A percentile compares a stretch with the other conserved stretches of the same genome.
These are phyloP conservation scores for Bifiguratus adelaidae DNA, from an alignment of 192 early-diverging fungal species.

Conservation along the genomic window DNA sequence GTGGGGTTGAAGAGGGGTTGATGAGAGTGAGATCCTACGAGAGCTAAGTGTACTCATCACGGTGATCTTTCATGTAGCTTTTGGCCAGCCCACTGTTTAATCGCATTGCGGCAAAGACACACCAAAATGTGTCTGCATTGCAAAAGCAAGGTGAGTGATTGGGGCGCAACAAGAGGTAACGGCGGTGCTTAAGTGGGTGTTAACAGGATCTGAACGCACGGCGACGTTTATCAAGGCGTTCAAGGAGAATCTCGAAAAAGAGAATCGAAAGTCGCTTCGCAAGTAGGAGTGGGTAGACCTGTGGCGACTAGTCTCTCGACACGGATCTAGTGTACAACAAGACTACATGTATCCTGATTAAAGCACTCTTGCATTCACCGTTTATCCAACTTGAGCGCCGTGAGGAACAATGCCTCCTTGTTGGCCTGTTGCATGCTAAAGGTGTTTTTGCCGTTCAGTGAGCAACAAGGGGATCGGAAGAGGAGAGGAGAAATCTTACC, in stretches of 20 bases:
- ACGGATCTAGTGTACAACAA: too few relatives aligned
- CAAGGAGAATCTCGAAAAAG: constrained; percentile 29
- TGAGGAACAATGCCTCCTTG: too few relatives aligned
- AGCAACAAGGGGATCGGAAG: too few relatives aligned
- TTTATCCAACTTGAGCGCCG: too few relatives aligned
- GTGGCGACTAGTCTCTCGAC: too few relatives aligned
- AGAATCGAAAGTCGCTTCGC: constrained; percentile 13
- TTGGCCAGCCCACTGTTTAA: constrained; percentile 22
- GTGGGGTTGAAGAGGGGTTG: neutral
- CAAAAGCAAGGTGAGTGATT: constrained; percentile 12
- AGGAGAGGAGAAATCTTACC: too few relatives aligned
- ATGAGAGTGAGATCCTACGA: neutral
- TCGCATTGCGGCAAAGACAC: constrained; percentile 19
- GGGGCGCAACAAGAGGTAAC: neutral
- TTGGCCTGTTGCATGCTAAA: too few relatives aligned
- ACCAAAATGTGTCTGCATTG: constrained; percentile 21
- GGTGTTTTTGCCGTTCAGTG: too few relatives aligned
- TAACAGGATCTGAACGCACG: constrained; percentile 2
- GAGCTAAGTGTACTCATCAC: neutral
- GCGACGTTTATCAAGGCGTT: constrained; percentile 18
- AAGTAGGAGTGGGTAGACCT: too few relatives aligned
- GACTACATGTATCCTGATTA: too few relatives aligned
- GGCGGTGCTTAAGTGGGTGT: neutral
- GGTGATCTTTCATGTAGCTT: neutral
- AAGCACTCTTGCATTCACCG: too few relatives aligned